A percentile compares a stretch with the other conserved stretches of the same genome.
Conservation (phyloP, 75 land plant genomes). For the Adiantum capillusveneris region DNA sequence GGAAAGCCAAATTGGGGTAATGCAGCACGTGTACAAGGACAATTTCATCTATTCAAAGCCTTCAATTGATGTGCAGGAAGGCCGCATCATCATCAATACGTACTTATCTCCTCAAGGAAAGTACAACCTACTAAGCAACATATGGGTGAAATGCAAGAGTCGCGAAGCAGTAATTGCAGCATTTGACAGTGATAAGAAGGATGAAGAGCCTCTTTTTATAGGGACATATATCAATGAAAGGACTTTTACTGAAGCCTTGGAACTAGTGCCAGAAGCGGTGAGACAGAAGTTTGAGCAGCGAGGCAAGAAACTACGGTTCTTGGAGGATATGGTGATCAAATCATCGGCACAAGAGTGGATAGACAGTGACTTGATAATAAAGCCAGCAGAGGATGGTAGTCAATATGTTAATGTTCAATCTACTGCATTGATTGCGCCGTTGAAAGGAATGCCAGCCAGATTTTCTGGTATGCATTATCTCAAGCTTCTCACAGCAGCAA, state of each 20-base stretch:
- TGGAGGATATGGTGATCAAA: conserved; percentile 20
- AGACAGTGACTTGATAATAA: conserved; percentile 27
- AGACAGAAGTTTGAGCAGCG: conserved; percentile 15
- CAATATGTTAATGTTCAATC: conserved; percentile 24
- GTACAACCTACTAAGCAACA: conserved; percentile 12
- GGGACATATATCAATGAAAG: conserved; percentile 18
- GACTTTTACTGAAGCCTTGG: conserved; percentile 26
- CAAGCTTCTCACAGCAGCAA: conserved; percentile 33
- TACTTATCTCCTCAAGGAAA: conserved; percentile 15
- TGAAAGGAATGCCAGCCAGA: conserved; percentile 19
- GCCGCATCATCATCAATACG: conserved; percentile 17
- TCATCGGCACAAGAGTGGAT: conserved; percentile 23
- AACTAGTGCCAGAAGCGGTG: conserved; percentile 18
- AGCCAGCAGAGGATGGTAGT: conserved; percentile 19
- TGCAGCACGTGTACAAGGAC: conserved; percentile 30
- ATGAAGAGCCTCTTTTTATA: background rate
- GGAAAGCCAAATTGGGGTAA: conserved; percentile 14
- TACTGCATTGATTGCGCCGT: conserved; percentile 21
- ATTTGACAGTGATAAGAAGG: background rate
- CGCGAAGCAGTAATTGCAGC: conserved; percentile 15
- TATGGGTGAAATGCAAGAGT: conserved; percentile 45
- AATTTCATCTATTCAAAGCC: conserved; percentile 43
- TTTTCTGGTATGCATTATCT: conserved; percentile 45
- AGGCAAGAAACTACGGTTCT: conserved; percentile 32
- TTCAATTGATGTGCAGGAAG: conserved; percentile 27